Conservation (phyloP, 2,329 filamentous ascomycete species). For the Penicillium sp. region DNA sequence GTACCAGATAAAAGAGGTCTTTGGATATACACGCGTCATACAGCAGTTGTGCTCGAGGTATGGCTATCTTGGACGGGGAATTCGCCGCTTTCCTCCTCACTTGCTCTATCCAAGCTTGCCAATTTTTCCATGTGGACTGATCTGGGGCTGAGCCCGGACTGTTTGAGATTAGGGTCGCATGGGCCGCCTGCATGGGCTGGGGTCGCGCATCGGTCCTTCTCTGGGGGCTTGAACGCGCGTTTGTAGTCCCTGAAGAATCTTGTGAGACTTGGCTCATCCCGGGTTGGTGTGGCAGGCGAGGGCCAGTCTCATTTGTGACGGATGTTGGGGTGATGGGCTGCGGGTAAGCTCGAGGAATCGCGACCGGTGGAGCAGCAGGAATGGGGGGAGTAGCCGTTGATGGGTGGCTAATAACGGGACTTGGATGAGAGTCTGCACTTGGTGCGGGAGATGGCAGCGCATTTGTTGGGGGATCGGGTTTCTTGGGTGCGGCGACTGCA, state of each 20-base stretch:
- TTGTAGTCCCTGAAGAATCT: background rate
- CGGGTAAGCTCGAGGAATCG: background rate
- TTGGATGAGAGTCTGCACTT: slow-evolving; percentile 28
- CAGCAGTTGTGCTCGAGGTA: slow-evolving; percentile 55
- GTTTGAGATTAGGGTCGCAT: background rate
- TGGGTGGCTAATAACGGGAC: slow-evolving; percentile 19
- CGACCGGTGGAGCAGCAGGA: background rate
- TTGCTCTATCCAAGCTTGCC: background rate
- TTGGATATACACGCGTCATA: slow-evolving; percentile 53
- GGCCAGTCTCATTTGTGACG: background rate
- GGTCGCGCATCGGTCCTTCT: background rate
- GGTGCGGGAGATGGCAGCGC: slow-evolving; percentile 33
- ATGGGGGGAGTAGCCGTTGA: background rate
- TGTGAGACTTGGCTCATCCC: background rate
- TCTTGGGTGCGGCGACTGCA: slow-evolving; percentile 1
- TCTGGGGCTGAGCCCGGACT: background rate
- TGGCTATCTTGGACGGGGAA: slow-evolving; percentile 23
- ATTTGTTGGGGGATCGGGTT: slow-evolving; percentile 9
- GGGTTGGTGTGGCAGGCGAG: background rate
- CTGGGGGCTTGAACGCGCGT: background rate
- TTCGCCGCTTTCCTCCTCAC: background rate
- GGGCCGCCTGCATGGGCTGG: background rate
- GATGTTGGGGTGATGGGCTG: background rate
- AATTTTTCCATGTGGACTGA: slow-evolving; percentile 9
- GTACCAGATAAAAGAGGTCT: slow-evolving; percentile 64